Evolutionary conservation across 768 basidiomycete species (phyloP), one percentile per base, ranked within the genome.

Genomic region (Lactifluus rugatus): DNA sequence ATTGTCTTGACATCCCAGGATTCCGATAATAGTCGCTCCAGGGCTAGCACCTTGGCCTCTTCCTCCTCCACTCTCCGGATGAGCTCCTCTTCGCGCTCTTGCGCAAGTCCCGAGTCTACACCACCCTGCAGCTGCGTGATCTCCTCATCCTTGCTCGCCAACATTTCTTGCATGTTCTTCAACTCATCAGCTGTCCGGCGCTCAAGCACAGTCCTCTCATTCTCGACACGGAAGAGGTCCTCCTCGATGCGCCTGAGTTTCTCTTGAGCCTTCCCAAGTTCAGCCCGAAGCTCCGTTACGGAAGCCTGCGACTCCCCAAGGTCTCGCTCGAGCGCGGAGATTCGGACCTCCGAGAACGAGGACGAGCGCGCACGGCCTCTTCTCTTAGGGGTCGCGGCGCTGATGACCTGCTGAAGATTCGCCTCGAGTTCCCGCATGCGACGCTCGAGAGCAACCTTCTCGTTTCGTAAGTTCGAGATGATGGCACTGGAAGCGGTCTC

Each of bases 41-140:
- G 66, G 2, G 80, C 76, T 3, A 72, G 70, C 36, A 87, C 82
- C 69, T 81, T 85, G 5, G 79, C 81, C 48, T 83, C 83, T 61
- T 89, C 85, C 65, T 86, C 84, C 45, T 89, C 85, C 28, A 89
- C 81, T 62, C 87, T 75, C 68, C 77, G 75, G 67, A 84, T 60
- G 28, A 89, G 65, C 54, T 81, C 81, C 25, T 78, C 76, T 66
- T 89, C 87, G 51, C 87, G 73, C 58, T 73, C 72, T 21, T 70
- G 73, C 26, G 75, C 69, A 49, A 68, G 66, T 23, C 52, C 58
- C 2, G 72, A 79, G 8, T 53, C 68, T 32, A 75, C 72, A 5
- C 62, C 61, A 32, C 68, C 73, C 65, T 66, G 73, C 45, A 81
- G 54, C 44, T 72, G 76, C 19, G 69, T 70, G 10, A 88, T 62